These are phyloP conservation scores for Massariosphaeria phaeospora DNA, from an alignment of 495 filamentous ascomycete genomes.

Conservation along the genomic window DNA sequence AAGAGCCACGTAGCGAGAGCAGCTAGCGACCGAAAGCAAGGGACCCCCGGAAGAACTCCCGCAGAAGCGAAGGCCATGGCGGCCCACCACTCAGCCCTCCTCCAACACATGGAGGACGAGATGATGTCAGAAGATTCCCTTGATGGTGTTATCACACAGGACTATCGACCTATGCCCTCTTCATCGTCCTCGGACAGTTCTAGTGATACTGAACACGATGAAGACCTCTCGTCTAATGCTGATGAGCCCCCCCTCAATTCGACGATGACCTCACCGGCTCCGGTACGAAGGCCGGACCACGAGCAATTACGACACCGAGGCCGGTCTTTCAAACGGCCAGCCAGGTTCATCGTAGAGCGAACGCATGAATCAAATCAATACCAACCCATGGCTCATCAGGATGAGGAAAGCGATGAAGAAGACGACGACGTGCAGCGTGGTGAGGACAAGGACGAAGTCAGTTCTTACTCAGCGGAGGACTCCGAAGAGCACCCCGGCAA, in stretches of 20 bases:
- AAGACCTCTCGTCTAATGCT: constrained; percentile 13
- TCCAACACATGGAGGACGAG: constrained; percentile 35
- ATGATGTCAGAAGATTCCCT: constrained; percentile 15
- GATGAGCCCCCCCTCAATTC: constrained; percentile 16
- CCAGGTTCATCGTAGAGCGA: constrained; percentile 23
- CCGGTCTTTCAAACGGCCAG: constrained; percentile 19
- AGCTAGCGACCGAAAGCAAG: constrained; percentile 18
- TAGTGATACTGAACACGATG: constrained; percentile 8
- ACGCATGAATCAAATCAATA: constrained; percentile 20
- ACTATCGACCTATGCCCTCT: constrained; percentile 4
- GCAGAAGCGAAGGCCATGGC: constrained; percentile 10
- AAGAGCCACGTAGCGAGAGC: constrained; percentile 9
- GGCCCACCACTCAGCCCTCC: constrained; percentile 24
- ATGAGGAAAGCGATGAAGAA: constrained; percentile 15
- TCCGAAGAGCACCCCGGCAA: not conserved
- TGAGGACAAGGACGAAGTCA: constrained; percentile 21
- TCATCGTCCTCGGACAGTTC: constrained; percentile 10
- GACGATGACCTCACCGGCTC: constrained; percentile 24
- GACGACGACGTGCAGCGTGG: constrained; percentile 27
- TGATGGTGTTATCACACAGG: not conserved
- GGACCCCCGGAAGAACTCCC: constrained; percentile 13
- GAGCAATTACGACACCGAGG: constrained; percentile 14
- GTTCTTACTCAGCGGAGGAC: constrained; percentile 8
- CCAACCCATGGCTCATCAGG: not conserved
- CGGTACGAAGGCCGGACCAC: constrained; percentile 1